A percentile compares a stretch with the other conserved stretches of the same genome.
These are phyloP conservation scores for Dictyostelium intermedium DNA, from an alignment of 78 protist genomes.

Conservation along the genomic window DNA sequence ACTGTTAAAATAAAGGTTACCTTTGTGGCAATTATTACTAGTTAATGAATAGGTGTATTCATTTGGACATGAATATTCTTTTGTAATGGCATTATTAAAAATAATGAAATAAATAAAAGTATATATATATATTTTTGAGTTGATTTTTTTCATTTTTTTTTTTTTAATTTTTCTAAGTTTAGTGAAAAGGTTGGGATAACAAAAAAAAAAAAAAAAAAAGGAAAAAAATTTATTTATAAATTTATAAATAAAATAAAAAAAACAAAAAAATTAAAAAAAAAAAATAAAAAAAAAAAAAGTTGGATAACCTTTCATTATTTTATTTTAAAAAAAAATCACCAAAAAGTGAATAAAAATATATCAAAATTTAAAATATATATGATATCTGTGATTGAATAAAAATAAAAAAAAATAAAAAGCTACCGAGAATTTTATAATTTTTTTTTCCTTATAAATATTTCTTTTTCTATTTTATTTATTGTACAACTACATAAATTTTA, in stretches of 20 bases:
- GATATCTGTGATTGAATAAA: background rate
- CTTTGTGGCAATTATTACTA: background rate
- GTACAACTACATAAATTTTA: constrained; percentile 66
- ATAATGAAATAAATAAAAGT: background rate
- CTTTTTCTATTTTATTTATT: constrained; percentile 7
- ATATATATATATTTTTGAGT: too few relatives aligned
- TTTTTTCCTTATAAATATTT: background rate
- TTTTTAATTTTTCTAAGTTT: too few relatives aligned
- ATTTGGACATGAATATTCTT: background rate
- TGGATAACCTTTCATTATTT: too few relatives aligned
- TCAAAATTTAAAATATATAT: background rate
- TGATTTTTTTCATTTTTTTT: background rate
- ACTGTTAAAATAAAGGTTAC: background rate
- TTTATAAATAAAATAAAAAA: too few relatives aligned
- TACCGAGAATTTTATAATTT: too few relatives aligned
- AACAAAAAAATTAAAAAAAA: background rate
- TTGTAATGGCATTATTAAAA: background rate
- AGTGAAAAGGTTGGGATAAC: too few relatives aligned
- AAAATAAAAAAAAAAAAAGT: too few relatives aligned
- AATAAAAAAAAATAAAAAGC: too few relatives aligned
- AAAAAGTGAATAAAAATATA: background rate
- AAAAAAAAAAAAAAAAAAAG: too few relatives aligned
- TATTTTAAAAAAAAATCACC: too few relatives aligned
- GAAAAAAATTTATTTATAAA: too few relatives aligned
- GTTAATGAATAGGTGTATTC: background rate